These are phyloP conservation scores for Aspergillus cejpii DNA, from an alignment of 2,329 filamentous ascomycete species.

Conservation along the genomic window DNA sequence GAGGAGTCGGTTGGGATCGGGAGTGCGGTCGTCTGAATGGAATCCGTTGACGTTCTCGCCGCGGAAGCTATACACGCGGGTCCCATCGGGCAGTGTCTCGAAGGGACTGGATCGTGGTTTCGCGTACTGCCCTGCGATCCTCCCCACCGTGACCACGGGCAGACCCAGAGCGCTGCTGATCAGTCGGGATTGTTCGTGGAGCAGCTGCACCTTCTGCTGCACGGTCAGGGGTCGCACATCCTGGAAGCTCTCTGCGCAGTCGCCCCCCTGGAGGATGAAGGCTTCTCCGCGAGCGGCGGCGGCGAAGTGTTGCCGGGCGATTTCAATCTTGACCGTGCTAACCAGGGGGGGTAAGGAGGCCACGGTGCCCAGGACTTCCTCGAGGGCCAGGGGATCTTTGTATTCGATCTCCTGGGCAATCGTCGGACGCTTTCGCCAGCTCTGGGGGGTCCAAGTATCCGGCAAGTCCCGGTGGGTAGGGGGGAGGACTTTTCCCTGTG, in stretches of 20 bases:
- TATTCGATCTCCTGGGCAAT: constrained; percentile 3
- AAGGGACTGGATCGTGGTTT: constrained; percentile 82
- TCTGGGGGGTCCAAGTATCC: constrained; percentile 1
- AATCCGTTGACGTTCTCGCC: constrained; percentile 93
- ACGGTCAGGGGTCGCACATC: constrained; percentile 81
- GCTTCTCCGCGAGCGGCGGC: constrained; percentile 65
- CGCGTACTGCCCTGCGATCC: constrained; percentile 93
- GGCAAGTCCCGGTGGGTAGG: neutral
- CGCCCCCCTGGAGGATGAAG: constrained; percentile 77
- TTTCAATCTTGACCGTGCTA: constrained; percentile 5
- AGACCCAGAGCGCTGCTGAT: constrained; percentile 1
- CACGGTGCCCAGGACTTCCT: constrained; percentile 1
- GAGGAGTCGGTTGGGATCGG: constrained; percentile 74
- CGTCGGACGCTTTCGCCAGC: neutral
- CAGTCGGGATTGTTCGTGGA: constrained; percentile 37
- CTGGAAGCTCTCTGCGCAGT: constrained; percentile 90
- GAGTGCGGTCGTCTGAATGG: constrained; percentile 54
- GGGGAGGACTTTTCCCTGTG: neutral
- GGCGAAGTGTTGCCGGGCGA: constrained; percentile 1
- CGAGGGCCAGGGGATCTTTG: neutral
- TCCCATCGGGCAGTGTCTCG: constrained; percentile 64
- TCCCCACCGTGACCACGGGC: constrained; percentile 51
- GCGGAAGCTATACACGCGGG: constrained; percentile 74
- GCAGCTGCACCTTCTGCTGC: constrained; percentile 87
- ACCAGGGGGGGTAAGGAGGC: neutral